Evolutionary conservation across 1,284 basidiomycete species (phyloP), one percentile per base, ranked within the genome.

Genomic region (Psilocybe mexicana): DNA sequence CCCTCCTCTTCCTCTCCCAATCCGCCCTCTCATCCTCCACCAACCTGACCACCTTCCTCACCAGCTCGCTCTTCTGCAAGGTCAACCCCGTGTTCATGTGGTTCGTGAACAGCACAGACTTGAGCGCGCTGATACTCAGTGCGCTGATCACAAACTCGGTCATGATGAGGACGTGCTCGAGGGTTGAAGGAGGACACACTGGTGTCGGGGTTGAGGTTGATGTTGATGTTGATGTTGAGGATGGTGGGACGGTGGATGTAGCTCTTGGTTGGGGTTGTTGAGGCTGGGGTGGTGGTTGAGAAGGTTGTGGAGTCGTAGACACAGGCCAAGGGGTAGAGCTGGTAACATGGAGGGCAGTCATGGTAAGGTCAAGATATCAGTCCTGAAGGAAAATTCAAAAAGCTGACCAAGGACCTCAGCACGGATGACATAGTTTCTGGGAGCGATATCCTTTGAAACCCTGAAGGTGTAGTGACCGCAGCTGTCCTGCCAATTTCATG

Each of bases 31-130:
- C 93, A 61, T 88, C 59, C 47, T 62, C 59, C 23, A 58, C 53
- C 23, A 62, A 45, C 33, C 45, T 57, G n/a, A 93, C 72, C 54
- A 62, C 58, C 58, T 61, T 59, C 46, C 43, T 56, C n/a, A 62
- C 59, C 42, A 61, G 49, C 24, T 62, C 61, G 10, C 57, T 52
- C 57, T 65, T 65, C 54, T 63, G 60, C 50, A 63, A 74, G 2
- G 88, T 74, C 63, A 83, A 69, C 43, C 85, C 76, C 5, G 80
- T 18, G 55, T 79, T 82, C 25, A 91, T 88, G 55, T 88, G 87
- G 60, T 89, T 87, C 54, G 84, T 83, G 68, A 85, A 91, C 25
- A 94, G 72, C n/a, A 94, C 81, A 3, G 80, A 79, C 69, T 94
- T 94, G 52, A 94, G 78, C 28, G 80, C 77, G 14, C 82, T 77